Evolutionary conservation across 202 grass and related monocot genomes (phyloP), one percentile per base, ranked within the genome.

Genomic region (Dendrocalamus latiflorus): DNA sequence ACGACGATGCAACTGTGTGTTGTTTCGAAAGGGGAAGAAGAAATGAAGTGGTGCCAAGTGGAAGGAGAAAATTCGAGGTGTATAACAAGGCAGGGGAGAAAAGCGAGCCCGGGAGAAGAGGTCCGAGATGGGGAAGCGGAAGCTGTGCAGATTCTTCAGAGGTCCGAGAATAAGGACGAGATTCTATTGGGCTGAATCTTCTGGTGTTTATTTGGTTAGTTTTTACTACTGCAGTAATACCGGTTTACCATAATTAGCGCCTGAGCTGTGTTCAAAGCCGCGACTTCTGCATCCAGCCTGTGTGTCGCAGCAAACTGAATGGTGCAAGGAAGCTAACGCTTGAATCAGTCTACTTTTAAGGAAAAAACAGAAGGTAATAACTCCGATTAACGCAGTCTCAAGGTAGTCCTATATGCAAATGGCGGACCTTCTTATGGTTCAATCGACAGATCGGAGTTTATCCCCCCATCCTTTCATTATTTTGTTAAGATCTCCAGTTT

Each of bases 151-250:
- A 77, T 82, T 82, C 72, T 76, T 82, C 25, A 47, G 65, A 70
- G 8, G 50, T n/a, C n/a, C n/a, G n/a, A n/a, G n/a, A n/a, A n/a
- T n/a, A n/a, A n/a, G n/a, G n/a, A n/a, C n/a, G 25, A 77, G 65
- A 85, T 81, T 85, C 57, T 81, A 54, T 37, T 86, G 15, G 81
- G 74, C 49, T 84, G 81, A 88, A 88, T 75, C 75, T 80, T 54
- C 7, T 30, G 36, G 74, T 76, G 15, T 67, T 50, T 7, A 15
- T 30, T 21, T n/a, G n/a, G n/a, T n/a, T n/a, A n/a, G n/a, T n/a
- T n/a, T n/a, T n/a, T n/a, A n/a, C n/a, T n/a, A n/a, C n/a, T n/a
- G n/a, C n/a, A n/a, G n/a, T n/a, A n/a, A n/a, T n/a, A n/a, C n/a
- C n/a, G n/a, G n/a, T n/a, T n/a, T n/a, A n/a, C n/a, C n/a, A n/a